A percentile compares a stretch with the other conserved stretches of the same genome.
phyloP scores from a whole-genome alignment of 257 asterid genomes.

The Solanum corneliomulleri region DNA sequence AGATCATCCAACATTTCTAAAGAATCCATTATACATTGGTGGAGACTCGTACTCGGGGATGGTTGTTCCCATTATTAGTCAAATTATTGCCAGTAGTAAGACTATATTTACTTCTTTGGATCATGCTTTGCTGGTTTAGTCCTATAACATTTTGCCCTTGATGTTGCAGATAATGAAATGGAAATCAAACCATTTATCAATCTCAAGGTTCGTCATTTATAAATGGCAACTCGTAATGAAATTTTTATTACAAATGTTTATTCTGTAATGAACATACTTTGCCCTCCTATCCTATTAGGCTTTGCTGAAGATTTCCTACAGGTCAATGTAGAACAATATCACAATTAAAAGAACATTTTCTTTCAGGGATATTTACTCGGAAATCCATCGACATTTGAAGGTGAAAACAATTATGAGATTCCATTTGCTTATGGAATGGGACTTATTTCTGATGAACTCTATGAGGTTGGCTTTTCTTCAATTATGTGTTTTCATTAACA shows the following conservation, averaged over 20 bases:
- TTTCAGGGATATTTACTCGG: conserved; percentile 22
- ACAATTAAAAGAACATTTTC: background rate
- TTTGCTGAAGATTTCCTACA: background rate
- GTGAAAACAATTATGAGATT: background rate
- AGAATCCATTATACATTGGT: conserved; percentile 5
- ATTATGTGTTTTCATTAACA: background rate
- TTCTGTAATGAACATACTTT: background rate
- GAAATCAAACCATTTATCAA: background rate
- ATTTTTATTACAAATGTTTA: background rate
- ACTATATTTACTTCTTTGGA: background rate
- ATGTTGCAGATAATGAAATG: conserved; percentile 12
- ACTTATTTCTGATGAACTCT: conserved; percentile 6
- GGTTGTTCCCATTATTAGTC: conserved; percentile 5
- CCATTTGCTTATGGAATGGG: conserved; percentile 13
- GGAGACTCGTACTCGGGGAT: conserved; percentile 13
- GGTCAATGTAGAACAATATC: background rate
- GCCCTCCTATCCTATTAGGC: background rate
- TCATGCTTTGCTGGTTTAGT: background rate
- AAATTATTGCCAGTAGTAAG: conserved; percentile 9
- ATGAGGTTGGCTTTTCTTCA: background rate
- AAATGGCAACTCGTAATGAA: background rate
- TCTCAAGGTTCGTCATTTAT: conserved; percentile 6
- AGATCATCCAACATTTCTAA: conserved; percentile 1
- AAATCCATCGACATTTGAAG: conserved; percentile 1
- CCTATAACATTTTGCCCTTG: background rate